phyloP scores from a whole-genome alignment of 2,329 filamentous ascomycete species.

The Colletotrichum sp. region DNA sequence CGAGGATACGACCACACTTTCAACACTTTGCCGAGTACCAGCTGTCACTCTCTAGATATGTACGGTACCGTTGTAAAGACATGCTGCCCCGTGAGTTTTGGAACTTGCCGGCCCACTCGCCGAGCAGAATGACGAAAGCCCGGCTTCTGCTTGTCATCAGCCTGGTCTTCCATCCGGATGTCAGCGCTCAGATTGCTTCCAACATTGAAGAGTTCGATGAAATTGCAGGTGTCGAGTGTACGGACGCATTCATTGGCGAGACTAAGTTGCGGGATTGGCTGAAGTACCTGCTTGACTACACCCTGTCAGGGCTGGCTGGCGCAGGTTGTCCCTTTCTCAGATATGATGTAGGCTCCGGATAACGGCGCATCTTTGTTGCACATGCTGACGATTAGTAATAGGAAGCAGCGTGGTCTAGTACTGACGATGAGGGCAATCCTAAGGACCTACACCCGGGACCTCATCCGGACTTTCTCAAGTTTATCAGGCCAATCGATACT shows the following conservation, averaged over 20 bases:
- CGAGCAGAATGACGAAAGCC: background rate
- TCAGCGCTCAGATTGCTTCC: background rate
- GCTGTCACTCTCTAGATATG: background rate
- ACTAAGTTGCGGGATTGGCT: accelerated
- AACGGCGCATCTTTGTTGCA: background rate
- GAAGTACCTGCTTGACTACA: background rate
- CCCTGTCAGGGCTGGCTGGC: background rate
- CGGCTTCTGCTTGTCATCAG: background rate
- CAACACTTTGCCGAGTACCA: background rate
- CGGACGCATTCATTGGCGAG: background rate
- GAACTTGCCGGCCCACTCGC: background rate
- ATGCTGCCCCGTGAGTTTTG: background rate
- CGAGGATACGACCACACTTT: background rate
- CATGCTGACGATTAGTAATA: background rate
- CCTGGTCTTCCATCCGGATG: background rate
- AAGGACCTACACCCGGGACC: background rate
- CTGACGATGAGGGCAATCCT: background rate
- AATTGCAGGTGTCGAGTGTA: background rate
- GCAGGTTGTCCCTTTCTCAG: background rate
- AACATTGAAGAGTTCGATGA: background rate
- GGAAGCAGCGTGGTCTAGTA: background rate
- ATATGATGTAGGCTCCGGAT: background rate
- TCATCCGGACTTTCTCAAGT: accelerated
- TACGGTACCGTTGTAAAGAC: background rate
- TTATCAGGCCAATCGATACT: background rate